Percentiles rank a stretch among this genome's conserved stretches.
These are phyloP conservation scores for Ziziphus jujuba DNA, from an alignment of 306 rosid genomes.

Conservation along the genomic window DNA sequence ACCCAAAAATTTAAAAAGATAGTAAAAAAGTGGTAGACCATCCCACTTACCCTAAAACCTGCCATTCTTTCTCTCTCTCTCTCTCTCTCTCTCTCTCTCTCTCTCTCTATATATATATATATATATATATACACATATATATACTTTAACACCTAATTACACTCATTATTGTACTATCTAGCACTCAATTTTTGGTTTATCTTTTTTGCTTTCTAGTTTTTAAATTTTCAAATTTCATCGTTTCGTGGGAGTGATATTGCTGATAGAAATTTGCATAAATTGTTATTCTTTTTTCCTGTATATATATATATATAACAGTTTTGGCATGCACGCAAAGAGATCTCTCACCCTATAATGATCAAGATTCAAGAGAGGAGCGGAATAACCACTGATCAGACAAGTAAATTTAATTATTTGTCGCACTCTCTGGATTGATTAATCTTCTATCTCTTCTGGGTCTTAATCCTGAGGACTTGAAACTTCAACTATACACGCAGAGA, in stretches of 20 bases:
- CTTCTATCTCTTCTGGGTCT: no score
- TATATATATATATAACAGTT: neutral
- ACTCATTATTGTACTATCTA: neutral
- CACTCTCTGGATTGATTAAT: no score
- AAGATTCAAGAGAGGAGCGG: neutral
- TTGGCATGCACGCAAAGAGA: neutral
- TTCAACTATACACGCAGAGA: no score
- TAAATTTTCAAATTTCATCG: neutral
- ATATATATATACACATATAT: no score
- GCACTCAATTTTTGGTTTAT: neutral
- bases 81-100: no score
- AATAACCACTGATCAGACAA: neutral
- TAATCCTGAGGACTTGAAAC: neutral
- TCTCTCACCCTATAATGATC: neutral
- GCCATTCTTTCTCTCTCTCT: no score
- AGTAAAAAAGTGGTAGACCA: constrained; percentile 10
- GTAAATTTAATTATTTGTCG: neutral
- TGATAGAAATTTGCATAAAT: no score
- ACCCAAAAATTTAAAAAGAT: no score
- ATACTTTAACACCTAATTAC: neutral
- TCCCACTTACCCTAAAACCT: constrained; percentile 1
- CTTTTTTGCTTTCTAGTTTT: neutral
- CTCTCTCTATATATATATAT: no score
- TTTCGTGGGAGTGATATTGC: no score
- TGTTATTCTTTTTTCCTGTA: no score